Percentiles rank a stretch among this genome's conserved stretches.
These are phyloP conservation scores for Daldinia sp. DNA, from an alignment of 2,329 filamentous ascomycete genomes.

Conservation along the genomic window DNA sequence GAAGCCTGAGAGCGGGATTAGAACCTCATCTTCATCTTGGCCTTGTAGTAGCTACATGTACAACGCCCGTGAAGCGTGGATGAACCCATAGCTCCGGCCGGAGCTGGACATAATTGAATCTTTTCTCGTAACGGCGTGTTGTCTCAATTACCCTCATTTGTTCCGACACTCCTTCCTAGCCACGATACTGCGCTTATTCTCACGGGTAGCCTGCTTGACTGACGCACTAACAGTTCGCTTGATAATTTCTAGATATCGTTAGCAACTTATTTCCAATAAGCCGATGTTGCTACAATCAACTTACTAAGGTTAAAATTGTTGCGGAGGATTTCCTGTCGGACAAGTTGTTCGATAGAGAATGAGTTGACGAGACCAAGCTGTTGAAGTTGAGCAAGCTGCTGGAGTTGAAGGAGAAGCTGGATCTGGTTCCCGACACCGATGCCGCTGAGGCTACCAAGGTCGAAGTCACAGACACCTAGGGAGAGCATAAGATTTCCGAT, in stretches of 20 bases:
- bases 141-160: slow-evolving; percentile 14
- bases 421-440: slow-evolving; percentile 41
- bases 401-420: slow-evolving; percentile 44
- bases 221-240: slow-evolving; percentile 40
- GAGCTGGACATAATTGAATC: not conserved
- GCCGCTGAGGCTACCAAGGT: slow-evolving; percentile 35
- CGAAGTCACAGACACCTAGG: slow-evolving; percentile 43
- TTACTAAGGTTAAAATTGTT: slow-evolving; percentile 40
- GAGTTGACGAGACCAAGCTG: slow-evolving; percentile 41
- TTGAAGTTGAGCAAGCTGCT: slow-evolving; percentile 43
- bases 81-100: not conserved
- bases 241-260: slow-evolving; percentile 36
- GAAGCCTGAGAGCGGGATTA: too few species aligned
- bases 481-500: slow-evolving; percentile 38
- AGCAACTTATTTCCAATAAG: not conserved
- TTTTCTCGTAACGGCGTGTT: not conserved
- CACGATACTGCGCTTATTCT: slow-evolving; percentile 36
- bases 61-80: too few species aligned
- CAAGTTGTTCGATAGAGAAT: slow-evolving; percentile 36
- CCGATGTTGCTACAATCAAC: not conserved
- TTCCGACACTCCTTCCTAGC: slow-evolving; percentile 34
- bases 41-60: too few species aligned
- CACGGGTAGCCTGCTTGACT: slow-evolving; percentile 38
- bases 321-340: slow-evolving; percentile 40
- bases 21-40: too few species aligned